Evolutionary conservation across 163 green algal genomes (phyloP).

Genomic region (Volvox carteri): DNA sequence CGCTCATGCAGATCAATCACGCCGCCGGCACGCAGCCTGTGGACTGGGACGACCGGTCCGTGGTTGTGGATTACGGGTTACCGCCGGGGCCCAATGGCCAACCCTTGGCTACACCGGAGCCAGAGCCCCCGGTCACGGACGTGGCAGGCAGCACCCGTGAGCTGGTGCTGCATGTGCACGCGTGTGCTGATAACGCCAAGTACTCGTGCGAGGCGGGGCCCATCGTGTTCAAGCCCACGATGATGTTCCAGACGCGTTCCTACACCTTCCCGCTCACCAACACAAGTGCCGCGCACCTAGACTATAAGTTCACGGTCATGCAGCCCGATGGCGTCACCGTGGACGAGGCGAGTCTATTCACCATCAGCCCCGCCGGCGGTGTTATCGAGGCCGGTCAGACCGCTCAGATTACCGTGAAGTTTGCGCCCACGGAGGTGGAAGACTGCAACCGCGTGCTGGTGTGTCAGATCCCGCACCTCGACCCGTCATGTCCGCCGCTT

Average conservation of each 20-base stretch:
- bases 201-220: constrained; percentile 70
- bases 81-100: constrained; percentile 29
- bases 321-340: constrained; percentile 41
- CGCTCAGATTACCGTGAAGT: constrained; percentile 76
- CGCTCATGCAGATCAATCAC: constrained; percentile 51
- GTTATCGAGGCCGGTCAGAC: constrained; percentile 52
- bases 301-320: constrained; percentile 69
- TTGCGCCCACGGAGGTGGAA: constrained; percentile 78
- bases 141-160: constrained; percentile 55
- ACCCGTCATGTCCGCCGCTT: constrained; percentile 63
- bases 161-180: constrained; percentile 67
- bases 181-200: constrained; percentile 74
- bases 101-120: constrained; percentile 51
- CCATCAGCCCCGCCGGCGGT: constrained; percentile 56
- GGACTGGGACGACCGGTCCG: constrained; percentile 71
- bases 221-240: constrained; percentile 85
- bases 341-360: constrained; percentile 62
- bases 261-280: constrained; percentile 86
- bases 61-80: constrained; percentile 57
- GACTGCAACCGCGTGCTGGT: constrained; percentile 72
- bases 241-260: constrained; percentile 89
- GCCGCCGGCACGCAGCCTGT: constrained; percentile 54
- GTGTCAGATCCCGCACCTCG: constrained; percentile 77
- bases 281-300: constrained; percentile 68
- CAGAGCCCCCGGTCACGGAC: constrained; percentile 60